Evolutionary conservation across 2,329 filamentous ascomycete genomes (phyloP).

Genomic region (Hymenoscyphus scutula): DNA sequence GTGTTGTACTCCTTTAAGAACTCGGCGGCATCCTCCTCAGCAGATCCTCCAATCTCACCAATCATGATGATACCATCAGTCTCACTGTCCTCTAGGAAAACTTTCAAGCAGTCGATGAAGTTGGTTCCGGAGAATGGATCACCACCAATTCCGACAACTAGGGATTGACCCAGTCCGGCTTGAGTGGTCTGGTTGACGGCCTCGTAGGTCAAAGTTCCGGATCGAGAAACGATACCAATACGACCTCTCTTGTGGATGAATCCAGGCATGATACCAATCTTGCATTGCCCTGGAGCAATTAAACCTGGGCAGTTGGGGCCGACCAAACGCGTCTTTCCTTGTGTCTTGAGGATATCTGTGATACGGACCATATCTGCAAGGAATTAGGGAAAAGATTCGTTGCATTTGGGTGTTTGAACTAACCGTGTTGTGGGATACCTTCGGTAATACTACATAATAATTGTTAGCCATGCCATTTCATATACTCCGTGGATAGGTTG

Average conservation of each 20-base stretch:
- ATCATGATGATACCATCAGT: constrained; percentile 99
- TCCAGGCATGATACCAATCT: constrained; percentile 99
- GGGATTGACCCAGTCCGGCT: constrained; percentile 93
- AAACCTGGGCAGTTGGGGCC: constrained; percentile 98
- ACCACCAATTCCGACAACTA: constrained; percentile 96
- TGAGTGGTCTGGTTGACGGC: constrained; percentile 99
- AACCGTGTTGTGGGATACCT: constrained; percentile 95
- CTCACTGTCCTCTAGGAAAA: constrained; percentile 93
- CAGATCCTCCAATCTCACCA: constrained; percentile 95
- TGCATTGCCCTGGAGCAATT: constrained; percentile 94
- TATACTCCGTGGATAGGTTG: constrained; percentile 19
- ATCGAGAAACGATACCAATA: constrained; percentile 97
- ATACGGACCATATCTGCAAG: constrained; percentile 93
- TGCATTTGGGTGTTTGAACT: constrained; percentile 35
- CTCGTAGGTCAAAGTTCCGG: constrained; percentile 98
- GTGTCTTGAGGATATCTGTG: constrained; percentile 95
- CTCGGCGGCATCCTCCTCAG: constrained; percentile 97
- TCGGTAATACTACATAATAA: constrained; percentile 69
- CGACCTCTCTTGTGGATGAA: constrained; percentile 99
- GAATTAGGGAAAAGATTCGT: constrained; percentile 20
- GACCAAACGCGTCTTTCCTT: constrained; percentile 94
- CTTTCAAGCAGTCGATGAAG: constrained; percentile 98
- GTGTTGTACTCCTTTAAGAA: constrained; percentile 93
- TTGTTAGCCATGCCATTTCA: constrained; percentile 24
- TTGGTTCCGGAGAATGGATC: constrained; percentile 99